Conservation (phyloP, 1,284 basidiomycete genomes). For the Microbotryum lychnidis-dioicae region DNA sequence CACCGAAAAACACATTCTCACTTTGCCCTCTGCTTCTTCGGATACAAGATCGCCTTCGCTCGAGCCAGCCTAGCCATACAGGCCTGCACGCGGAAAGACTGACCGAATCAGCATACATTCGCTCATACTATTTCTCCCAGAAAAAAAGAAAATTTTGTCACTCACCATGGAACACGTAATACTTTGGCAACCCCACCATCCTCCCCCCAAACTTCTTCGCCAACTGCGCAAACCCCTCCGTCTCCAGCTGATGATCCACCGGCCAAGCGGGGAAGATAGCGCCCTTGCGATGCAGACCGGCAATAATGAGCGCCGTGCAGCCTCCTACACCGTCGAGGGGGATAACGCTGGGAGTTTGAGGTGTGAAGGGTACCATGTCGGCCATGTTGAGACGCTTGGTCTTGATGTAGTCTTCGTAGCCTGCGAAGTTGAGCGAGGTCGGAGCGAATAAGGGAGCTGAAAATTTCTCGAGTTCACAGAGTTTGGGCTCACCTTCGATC, state of each 20-base stretch:
- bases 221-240: conserved; percentile 21
- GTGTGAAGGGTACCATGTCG: conserved; percentile 7
- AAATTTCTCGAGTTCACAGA: neutral
- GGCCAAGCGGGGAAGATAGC: conserved; percentile 26
- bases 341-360: conserved; percentile 2
- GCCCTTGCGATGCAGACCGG: conserved; percentile 15
- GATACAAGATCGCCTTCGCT: too few relatives aligned
- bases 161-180: conserved; percentile 27
- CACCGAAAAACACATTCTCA: too few relatives aligned
- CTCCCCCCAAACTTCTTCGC: conserved; percentile 8
- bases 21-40: too few relatives aligned
- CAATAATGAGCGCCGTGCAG: conserved; percentile 16
- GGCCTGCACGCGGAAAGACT: neutral
- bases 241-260: conserved; percentile 22
- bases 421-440: neutral
- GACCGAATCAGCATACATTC: too few relatives aligned
- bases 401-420: conserved; percentile 11
- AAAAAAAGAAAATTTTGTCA: neutral
- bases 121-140: too few relatives aligned
- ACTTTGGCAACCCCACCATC: conserved; percentile 17
- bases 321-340: conserved; percentile 25
- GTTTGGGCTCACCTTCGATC: conserved; percentile 12
- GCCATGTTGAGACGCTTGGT: conserved; percentile 23
- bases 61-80: neutral
- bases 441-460: neutral